These are phyloP conservation scores for Aspergillus viridinutans DNA, from an alignment of 2,329 filamentous ascomycete species.

Conservation along the genomic window DNA sequence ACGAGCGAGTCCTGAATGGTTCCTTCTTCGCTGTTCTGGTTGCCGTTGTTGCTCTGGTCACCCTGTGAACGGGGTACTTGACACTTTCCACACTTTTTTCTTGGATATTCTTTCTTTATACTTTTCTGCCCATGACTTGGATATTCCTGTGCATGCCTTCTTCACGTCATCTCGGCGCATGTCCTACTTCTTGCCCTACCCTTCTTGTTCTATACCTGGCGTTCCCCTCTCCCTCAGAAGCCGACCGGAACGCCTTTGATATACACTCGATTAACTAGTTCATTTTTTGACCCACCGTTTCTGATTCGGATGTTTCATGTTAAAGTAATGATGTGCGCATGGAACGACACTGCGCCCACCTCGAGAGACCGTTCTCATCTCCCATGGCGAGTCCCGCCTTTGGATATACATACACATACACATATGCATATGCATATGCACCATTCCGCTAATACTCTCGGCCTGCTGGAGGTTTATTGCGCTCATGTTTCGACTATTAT, in stretches of 20 bases:
- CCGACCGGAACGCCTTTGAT: not conserved
- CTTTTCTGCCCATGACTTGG: constrained; percentile 7
- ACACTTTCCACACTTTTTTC: constrained; percentile 1
- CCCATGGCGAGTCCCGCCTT: not conserved
- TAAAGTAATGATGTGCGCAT: not conserved
- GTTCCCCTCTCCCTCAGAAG: not conserved
- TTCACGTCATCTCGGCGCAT: constrained; percentile 10
- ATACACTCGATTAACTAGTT: not conserved
- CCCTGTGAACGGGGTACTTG: constrained; percentile 32
- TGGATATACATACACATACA: not conserved
- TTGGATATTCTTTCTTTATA: not conserved
- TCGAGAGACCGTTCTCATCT: not conserved
- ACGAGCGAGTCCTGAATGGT: constrained; percentile 40
- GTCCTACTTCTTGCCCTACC: constrained; percentile 6
- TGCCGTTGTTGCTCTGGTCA: constrained; percentile 43
- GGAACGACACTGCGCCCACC: not conserved
- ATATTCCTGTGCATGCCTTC: constrained; percentile 2
- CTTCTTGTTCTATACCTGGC: constrained; percentile 17
- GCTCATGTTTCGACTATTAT: not conserved
- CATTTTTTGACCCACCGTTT: constrained; percentile 1
- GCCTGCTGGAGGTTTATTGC: not conserved
- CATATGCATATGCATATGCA: not conserved
- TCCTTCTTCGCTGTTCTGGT: constrained; percentile 47
- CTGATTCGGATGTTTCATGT: not conserved
- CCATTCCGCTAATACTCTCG: not conserved